Evolutionary conservation across 805 yeast genomes (phyloP), one percentile per base, ranked within the genome.

Genomic region (Candida peoriensis): DNA sequence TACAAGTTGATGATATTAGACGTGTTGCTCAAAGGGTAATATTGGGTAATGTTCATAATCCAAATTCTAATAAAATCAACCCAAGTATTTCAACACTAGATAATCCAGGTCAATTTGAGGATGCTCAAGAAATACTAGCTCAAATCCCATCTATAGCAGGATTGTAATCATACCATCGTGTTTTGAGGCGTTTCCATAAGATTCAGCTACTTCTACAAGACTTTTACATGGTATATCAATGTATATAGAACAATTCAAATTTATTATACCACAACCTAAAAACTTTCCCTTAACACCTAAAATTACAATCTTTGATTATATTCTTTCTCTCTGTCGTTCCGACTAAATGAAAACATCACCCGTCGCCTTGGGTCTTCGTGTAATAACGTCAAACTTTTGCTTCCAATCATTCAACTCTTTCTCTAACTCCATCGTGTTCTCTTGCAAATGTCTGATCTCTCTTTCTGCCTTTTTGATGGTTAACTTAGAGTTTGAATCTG

Each of bases 31-130:
- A 72, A 47, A 72, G 78, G 40, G 77, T 93, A 1, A 66, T 90
- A 27, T 81, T 88, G 0, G 85, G 90, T 5, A 69, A 75, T 18
- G 78, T 68, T 2, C 49, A 55, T 28, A 65, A 63, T 38, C 33
- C 33, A 6, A 72, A 73, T 4, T 61, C 70, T 2, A 78, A 79
- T 12, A 60, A 72, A 8, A 81, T 84, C 3, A 67, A 64, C 41
- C 93, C 97, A n/a, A 83, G 96, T 1, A 67, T 88, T 20, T 93
- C 88, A 7, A 75, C 87, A 68, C 95, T 87, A 66, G 97, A 97
- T 36, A 78, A 82, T 34, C 73, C 94, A 51, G 88, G 78, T 28
- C 63, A 75, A 10, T 87, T 89, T 19, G n/a, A n/a, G n/a, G n/a
- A n/a, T n/a, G n/a, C n/a, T n/a, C n/a, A n/a, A n/a, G n/a, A n/a